Evolutionary conservation across 495 filamentous ascomycete species (phyloP), one percentile per base, ranked within the genome.

Genomic region (Hypoxylon fragiforme): DNA sequence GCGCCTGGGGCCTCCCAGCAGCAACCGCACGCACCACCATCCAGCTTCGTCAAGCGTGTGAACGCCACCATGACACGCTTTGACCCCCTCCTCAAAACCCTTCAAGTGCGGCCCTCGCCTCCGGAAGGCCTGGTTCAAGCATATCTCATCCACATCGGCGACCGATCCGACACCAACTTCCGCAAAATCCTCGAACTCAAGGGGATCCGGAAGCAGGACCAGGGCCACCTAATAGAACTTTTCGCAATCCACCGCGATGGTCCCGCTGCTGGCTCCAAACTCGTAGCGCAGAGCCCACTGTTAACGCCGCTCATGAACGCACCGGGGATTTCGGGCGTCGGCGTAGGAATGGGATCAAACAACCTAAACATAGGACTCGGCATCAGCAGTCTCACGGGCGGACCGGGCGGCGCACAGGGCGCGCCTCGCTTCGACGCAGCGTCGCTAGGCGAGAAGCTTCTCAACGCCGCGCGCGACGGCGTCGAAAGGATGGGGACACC

Each of bases 41-140:
- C 81, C 14, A 77, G 78, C 60, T 96, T 92, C 73, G 75, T 88
- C 59, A 97, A 96, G 72, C 89, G 92, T 41, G 91, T 97, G 53
- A 88, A 88, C 69, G 80, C 80, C 48, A 86, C 81, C 71, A 92
- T 94, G 78, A 81, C 84, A 24, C 91, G 91, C 59, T 84, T 97
- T 54, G 92, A 97, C 70, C 85, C 88, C 0, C 82, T 98, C 32
- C 87, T 97, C 60, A 98, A 98, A 69, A 97, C 94, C 1, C 83
- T 98, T 6, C 94, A 98, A 73, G 95, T 98, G 15, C 90, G 90
- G 12, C 85, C 91, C 16, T 88, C 85, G 8, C 95, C 94, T 1
- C 84, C 91, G 1, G 94, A 98, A 74, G 94, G 89, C 3, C 85
- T 98, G 21, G 91, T 97, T 2, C 94, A 97, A 73, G 95, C 92